phyloP scores from a whole-genome alignment of 345 rosid genomes.

The Citrus glauca region DNA sequence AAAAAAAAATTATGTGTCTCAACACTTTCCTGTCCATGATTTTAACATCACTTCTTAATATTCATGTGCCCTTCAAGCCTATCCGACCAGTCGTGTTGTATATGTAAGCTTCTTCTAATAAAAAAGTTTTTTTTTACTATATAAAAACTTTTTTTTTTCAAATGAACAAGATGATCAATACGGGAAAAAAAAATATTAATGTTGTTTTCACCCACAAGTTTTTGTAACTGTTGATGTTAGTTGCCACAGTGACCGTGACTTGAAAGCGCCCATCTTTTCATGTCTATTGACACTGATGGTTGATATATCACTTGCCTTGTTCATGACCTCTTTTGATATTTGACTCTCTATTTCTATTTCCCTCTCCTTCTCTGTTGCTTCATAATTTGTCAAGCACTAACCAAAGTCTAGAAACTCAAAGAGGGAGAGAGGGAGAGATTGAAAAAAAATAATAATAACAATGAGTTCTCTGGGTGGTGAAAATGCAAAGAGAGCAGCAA shows the following conservation, averaged over 20 bases:
- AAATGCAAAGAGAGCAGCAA: constrained; percentile 46
- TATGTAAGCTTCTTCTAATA: background rate
- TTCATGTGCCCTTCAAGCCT: background rate
- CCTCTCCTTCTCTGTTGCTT: constrained; percentile 2
- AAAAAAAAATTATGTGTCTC: background rate
- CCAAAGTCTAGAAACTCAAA: background rate
- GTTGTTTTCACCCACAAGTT: constrained; percentile 29
- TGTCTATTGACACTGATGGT: constrained; percentile 71
- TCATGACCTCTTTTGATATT: constrained; percentile 39
- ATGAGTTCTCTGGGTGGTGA: constrained; percentile 51
- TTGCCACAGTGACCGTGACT: constrained; percentile 64
- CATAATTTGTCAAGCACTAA: constrained; percentile 24
- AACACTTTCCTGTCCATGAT: constrained; percentile 21
- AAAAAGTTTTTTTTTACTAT: background rate
- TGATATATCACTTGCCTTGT: constrained; percentile 54
- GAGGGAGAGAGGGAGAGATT: background rate
- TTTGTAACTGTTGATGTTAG: constrained; percentile 36
- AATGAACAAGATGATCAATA: background rate
- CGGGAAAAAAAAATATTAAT: background rate
- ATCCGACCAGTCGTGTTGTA: background rate
- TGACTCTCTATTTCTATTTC: constrained; percentile 14
- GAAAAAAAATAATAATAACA: too few species aligned
- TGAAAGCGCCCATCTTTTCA: constrained; percentile 91
- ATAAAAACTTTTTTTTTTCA: background rate
- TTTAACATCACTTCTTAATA: constrained; percentile 22